A percentile compares a stretch with the other conserved stretches of the same genome.
phyloP scores from a whole-genome alignment of 148 eudicot genomes.

The Diospyros kaki region DNA sequence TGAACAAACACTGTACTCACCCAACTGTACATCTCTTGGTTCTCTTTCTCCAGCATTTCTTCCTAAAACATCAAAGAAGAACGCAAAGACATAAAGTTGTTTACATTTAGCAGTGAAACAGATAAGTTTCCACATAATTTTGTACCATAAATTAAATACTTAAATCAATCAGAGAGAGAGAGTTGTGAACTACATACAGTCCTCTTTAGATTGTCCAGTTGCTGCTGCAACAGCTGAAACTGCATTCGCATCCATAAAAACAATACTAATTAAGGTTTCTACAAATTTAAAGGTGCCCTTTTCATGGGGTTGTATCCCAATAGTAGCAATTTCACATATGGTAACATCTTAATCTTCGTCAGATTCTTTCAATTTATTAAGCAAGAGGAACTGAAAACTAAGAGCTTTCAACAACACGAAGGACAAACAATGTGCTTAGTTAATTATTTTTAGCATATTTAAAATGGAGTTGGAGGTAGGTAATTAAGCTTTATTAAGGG shows the following conservation, averaged over 20 bases:
- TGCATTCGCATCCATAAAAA: neutral
- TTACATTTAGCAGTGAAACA: neutral
- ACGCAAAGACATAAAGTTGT: neutral
- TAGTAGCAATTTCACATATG: too few relatives aligned
- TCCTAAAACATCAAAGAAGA: conserved; percentile 6
- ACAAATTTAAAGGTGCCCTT: too few relatives aligned
- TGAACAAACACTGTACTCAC: conserved; percentile 11
- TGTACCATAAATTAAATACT: too few relatives aligned
- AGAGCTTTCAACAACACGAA: too few relatives aligned
- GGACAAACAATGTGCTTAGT: too few relatives aligned
- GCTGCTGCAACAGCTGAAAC: conserved; percentile 26
- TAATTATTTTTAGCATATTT: neutral
- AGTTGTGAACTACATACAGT: conserved; percentile 1
- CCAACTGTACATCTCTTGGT: conserved; percentile 20
- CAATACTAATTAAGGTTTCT: too few relatives aligned
- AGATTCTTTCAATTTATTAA: too few relatives aligned
- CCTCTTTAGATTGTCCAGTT: conserved; percentile 18
- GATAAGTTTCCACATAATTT: too few relatives aligned
- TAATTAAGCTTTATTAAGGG: neutral
- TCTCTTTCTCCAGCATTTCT: conserved; percentile 23
- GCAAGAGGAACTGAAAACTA: too few relatives aligned
- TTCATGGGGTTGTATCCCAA: too few relatives aligned
- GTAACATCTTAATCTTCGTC: too few relatives aligned
- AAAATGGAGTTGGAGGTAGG: neutral
- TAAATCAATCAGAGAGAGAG: neutral